Evolutionary conservation across 441 rosid genomes (phyloP).

Genomic region (Euphorbia corollata): DNA sequence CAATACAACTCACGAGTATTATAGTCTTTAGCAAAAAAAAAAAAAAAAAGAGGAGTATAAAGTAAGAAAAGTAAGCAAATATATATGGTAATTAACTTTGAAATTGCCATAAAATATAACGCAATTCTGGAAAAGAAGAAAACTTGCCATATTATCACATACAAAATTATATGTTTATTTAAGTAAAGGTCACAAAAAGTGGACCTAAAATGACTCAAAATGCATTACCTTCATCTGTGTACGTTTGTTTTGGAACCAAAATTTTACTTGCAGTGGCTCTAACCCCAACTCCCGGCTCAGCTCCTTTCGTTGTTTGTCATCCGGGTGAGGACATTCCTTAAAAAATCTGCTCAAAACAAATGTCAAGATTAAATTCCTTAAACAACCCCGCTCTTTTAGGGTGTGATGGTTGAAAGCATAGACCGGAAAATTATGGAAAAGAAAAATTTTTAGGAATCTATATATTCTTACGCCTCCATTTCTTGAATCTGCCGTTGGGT

Average conservation of each 20-base stretch:
- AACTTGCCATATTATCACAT: not conserved
- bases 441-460: not conserved
- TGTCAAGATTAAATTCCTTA: not conserved
- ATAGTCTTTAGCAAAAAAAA: not conserved
- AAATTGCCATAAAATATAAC: not conserved
- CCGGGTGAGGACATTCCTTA: conserved; percentile 94
- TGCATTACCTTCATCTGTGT: conserved; percentile 86
- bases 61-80: not conserved
- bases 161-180: not conserved
- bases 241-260: conserved; percentile 99
- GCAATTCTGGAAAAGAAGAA: not conserved
- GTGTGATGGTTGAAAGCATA: not conserved
- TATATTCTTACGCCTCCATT: conserved; percentile 66
- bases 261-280: conserved; percentile 91
- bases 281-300: conserved; percentile 63
- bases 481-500: conserved; percentile 94
- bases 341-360: conserved; percentile 49
- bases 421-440: not conserved
- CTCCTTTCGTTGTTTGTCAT: conserved; percentile 91
- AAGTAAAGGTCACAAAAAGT: not conserved
- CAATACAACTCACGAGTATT: too few species aligned
- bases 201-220: conserved; percentile 1
- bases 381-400: not conserved
- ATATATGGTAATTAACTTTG: not conserved
- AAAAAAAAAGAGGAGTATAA: not conserved